These are phyloP conservation scores for Nidula niveotomentosa DNA, from an alignment of 1,284 basidiomycete species.

Conservation along the genomic window DNA sequence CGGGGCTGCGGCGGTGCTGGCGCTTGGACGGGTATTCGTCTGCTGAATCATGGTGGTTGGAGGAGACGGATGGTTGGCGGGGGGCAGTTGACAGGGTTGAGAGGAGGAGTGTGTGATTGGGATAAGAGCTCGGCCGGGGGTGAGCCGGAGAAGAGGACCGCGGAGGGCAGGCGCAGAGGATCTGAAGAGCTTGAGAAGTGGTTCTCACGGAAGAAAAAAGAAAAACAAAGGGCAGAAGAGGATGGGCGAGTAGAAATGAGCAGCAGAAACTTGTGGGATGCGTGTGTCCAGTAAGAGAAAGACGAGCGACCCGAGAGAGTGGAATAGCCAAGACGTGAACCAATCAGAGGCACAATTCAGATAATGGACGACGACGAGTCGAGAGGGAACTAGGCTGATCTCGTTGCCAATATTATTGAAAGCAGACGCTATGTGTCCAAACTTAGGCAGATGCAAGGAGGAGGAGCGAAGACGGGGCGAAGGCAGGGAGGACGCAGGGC, in stretches of 20 bases:
- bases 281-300: slow-evolving; percentile 17
- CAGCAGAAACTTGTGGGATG: slow-evolving; percentile 13
- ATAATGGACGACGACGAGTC: not conserved
- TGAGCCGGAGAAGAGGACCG: not conserved
- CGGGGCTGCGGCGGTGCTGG: slow-evolving; percentile 26
- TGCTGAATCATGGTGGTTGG: slow-evolving; percentile 60
- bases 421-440: not conserved
- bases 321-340: slow-evolving; percentile 27
- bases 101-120: not conserved
- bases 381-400: not conserved
- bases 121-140: not conserved
- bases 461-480: not conserved
- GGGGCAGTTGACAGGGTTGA: not conserved
- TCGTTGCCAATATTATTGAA: not conserved
- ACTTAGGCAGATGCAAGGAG: not conserved
- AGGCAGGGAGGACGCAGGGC: not conserved
- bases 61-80: slow-evolving; percentile 7
- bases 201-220: slow-evolving; percentile 16
- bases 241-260: slow-evolving; percentile 9
- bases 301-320: slow-evolving; percentile 32
- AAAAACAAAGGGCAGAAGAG: slow-evolving; percentile 1
- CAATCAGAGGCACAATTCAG: slow-evolving; percentile 13
- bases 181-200: slow-evolving; percentile 10
- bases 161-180: not conserved
- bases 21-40: slow-evolving; percentile 38